Evolutionary conservation across 495 filamentous ascomycete genomes (phyloP).

Genomic region (Entonaema liquescens): DNA sequence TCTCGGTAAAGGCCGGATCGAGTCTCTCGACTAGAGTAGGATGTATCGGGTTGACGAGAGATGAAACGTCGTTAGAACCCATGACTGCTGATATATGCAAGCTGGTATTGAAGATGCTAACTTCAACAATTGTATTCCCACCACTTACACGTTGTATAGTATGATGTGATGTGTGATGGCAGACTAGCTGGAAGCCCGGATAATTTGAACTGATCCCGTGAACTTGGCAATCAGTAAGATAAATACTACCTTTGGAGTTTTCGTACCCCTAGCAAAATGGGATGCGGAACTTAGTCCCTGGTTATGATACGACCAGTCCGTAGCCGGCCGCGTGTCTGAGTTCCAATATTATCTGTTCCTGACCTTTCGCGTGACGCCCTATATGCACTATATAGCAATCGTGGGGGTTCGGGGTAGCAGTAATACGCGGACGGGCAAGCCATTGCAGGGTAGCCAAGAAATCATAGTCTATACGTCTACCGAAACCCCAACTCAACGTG

Average conservation of each 20-base stretch:
- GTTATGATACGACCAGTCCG: neutral
- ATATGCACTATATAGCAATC: slow-evolving; percentile 9
- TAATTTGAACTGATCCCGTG: neutral
- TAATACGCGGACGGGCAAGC: slow-evolving; percentile 14
- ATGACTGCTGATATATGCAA: slow-evolving; percentile 28
- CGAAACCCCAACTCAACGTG: slow-evolving; percentile 1
- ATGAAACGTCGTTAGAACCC: slow-evolving; percentile 38
- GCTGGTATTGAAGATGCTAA: slow-evolving; percentile 10
- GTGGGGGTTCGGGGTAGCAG: slow-evolving; percentile 35
- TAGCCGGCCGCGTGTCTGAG: slow-evolving; percentile 2
- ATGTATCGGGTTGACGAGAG: slow-evolving; percentile 45
- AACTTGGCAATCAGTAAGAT: slow-evolving; percentile 1
- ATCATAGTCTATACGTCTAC: slow-evolving; percentile 8
- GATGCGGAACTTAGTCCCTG: slow-evolving; percentile 1
- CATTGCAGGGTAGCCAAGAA: slow-evolving; percentile 17
- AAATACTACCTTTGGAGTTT: slow-evolving; percentile 3
- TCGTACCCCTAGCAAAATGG: neutral
- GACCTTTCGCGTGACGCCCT: slow-evolving; percentile 21
- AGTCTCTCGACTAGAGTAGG: slow-evolving; percentile 45
- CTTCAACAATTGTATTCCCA: slow-evolving; percentile 1
- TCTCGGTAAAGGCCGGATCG: slow-evolving; percentile 48
- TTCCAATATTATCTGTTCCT: slow-evolving; percentile 22
- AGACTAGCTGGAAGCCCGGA: neutral
- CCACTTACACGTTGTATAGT: slow-evolving; percentile 4
- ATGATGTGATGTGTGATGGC: neutral